Percentiles rank a stretch among this genome's conserved stretches.
These are phyloP conservation scores for Auxenochlorella pyrenoidosa DNA, from an alignment of 139 green algal genomes.

Conservation along the genomic window DNA sequence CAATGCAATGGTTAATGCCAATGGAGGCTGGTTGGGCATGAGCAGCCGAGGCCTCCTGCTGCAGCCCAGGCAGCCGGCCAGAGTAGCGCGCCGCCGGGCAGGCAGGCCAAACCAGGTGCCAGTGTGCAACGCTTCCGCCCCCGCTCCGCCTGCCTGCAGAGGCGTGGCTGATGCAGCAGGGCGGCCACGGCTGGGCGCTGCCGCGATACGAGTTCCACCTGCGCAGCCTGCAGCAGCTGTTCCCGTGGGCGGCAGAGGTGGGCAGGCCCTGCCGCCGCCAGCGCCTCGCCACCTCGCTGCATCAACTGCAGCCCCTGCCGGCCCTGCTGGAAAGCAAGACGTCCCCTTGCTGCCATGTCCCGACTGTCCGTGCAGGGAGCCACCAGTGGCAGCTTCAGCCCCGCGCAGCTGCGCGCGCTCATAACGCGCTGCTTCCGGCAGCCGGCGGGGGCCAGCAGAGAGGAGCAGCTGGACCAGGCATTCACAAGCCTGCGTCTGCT, in stretches of 20 bases:
- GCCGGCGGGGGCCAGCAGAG: not conserved
- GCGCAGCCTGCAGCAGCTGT: not conserved
- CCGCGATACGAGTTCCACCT: not conserved
- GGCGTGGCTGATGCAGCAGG: slow-evolving; percentile 22
- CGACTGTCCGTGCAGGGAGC: not conserved
- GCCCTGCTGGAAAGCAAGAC: too few relatives aligned
- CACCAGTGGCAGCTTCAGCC: slow-evolving; percentile 26
- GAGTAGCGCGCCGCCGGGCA: too few relatives aligned
- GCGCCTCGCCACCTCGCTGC: not conserved
- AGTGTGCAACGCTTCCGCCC: too few relatives aligned
- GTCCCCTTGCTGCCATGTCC: too few relatives aligned
- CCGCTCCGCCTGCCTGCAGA: not conserved
- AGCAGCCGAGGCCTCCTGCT: too few relatives aligned
- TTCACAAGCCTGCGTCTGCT: slow-evolving; percentile 43
- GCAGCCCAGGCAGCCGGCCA: too few relatives aligned
- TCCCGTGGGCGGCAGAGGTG: slow-evolving; percentile 37
- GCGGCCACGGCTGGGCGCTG: slow-evolving; percentile 25
- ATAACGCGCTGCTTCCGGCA: slow-evolving; percentile 30
- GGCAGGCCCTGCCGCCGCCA: not conserved
- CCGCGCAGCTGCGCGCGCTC: not conserved
- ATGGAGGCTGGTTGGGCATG: too few relatives aligned
- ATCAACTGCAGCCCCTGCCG: too few relatives aligned
- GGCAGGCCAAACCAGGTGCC: too few relatives aligned
- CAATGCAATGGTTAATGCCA: too few relatives aligned
- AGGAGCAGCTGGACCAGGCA: slow-evolving; percentile 21